Evolutionary conservation across 179 eudicot genomes (phyloP), one percentile per base, ranked within the genome.

Genomic region (Corrigiola litoralis): DNA sequence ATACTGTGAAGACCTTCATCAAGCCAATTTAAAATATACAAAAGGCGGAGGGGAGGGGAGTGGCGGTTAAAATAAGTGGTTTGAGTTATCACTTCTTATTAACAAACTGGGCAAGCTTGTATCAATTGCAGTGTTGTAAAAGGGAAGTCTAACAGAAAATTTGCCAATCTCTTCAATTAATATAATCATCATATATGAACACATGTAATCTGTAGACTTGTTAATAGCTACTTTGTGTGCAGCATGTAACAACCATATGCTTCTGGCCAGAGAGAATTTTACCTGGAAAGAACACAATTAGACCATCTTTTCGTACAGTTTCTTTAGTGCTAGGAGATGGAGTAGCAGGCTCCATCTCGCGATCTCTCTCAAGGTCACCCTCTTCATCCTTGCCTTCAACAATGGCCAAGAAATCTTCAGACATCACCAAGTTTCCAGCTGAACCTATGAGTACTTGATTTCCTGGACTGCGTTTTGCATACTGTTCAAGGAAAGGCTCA

Each of bases 261-360:
- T 29, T 0, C 23, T 12, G 41, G 11, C 11, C 14, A 38, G 21
- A 47, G 51, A 18, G 41, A 49, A 17, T 37, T 34, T 45, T 75
- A 94, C 99, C 99, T 68, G 99, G 99, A 78, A 94, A 90, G 82
- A 94, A 90, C 63, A 94, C 87, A 32, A 90, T 78, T 50, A 94
- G 84, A 54, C 97, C 96, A 59, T 84, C 77, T 66, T 88, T 90
- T 25, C 63, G 68, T 45, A 84, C 70, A 23, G 82, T 59, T 20
- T 84, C 92, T 64, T 74, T 73, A 12, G 59, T 62, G 27, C 67
- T 33, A 51, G 74, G 67, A 70, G 71, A 65, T 31, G 81, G 82
- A 46, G 79, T 74, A 40, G 76, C 45, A 45, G 90, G 80, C 57
- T 72, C 76, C 18, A 34, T 56, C 29, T 80, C 92, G 65, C 53